phyloP scores from a whole-genome alignment of 345 rosid genomes.

The sweet orange (Citrus sinensis) region DNA sequence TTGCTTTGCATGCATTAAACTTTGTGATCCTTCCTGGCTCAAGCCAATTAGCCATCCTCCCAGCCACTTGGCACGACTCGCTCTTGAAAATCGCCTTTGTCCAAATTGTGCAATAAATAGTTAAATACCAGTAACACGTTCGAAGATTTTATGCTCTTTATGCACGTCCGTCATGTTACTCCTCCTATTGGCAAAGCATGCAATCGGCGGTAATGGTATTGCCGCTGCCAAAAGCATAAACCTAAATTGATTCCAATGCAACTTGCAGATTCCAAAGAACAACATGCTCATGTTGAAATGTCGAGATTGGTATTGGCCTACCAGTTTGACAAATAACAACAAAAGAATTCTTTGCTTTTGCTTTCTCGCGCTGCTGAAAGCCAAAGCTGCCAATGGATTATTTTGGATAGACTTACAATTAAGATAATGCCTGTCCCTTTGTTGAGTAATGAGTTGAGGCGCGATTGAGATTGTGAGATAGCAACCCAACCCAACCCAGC shows the following conservation, averaged over 20 bases:
- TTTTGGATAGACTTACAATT: neutral
- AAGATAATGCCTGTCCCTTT: neutral
- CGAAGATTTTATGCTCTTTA: neutral
- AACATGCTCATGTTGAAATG: neutral
- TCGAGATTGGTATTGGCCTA: slow-evolving; percentile 2
- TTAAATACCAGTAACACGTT: too few species aligned
- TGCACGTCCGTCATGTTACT: neutral
- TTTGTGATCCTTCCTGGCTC: too few species aligned
- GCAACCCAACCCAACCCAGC: neutral
- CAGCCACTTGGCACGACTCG: too few species aligned
- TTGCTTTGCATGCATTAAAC: too few species aligned
- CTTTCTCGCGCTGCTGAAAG: too few species aligned
- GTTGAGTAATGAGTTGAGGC: neutral
- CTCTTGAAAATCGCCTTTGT: too few species aligned
- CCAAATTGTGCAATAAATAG: too few species aligned
- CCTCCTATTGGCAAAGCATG: neutral
- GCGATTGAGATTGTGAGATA: neutral
- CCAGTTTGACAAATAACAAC: slow-evolving; percentile 9
- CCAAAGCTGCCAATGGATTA: neutral
- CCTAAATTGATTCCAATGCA: neutral
- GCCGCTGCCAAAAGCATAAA: neutral
- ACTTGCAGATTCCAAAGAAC: neutral
- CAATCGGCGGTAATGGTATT: too few species aligned
- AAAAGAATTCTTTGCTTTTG: neutral
- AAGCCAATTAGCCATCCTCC: too few species aligned